Evolutionary conservation across 1,284 basidiomycete genomes (phyloP).

Genomic region (Gomphus sp.): DNA sequence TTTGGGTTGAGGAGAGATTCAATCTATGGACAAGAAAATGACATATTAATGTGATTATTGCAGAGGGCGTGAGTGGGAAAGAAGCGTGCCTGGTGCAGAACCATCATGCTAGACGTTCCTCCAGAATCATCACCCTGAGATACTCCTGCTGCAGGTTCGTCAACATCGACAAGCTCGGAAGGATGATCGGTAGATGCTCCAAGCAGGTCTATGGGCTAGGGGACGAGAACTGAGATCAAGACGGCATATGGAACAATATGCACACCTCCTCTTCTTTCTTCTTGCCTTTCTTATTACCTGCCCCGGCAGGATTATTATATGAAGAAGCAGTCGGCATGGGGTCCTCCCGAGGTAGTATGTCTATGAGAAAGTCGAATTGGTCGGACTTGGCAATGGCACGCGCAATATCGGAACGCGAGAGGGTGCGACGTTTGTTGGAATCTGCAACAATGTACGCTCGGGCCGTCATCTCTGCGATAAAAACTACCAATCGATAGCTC

Average conservation of each 20-base stretch:
- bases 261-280: conserved; percentile 11
- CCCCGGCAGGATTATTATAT: neutral
- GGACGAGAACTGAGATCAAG: neutral
- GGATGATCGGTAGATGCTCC: neutral
- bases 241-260: neutral
- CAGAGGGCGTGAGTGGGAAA: neutral
- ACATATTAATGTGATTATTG: neutral
- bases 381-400: conserved; percentile 85
- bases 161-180: conserved; percentile 6
- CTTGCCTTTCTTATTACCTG: conserved; percentile 3
- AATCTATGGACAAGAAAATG: neutral
- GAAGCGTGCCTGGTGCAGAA: conserved; percentile 6
- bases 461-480: conserved; percentile 90
- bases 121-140: neutral
- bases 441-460: conserved; percentile 91
- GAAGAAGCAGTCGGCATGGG: conserved; percentile 8
- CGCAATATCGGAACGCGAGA: conserved; percentile 85
- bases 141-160: neutral
- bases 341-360: conserved; percentile 84
- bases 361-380: conserved; percentile 89
- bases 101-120: conserved; percentile 6
- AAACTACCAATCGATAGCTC: conserved; percentile 44
- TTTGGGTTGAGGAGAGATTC: conserved; percentile 6
- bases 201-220: neutral
- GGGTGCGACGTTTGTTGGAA: conserved; percentile 84